These are phyloP conservation scores for Candida coquimbonensis DNA, from an alignment of 805 yeast species.

Conservation along the genomic window DNA sequence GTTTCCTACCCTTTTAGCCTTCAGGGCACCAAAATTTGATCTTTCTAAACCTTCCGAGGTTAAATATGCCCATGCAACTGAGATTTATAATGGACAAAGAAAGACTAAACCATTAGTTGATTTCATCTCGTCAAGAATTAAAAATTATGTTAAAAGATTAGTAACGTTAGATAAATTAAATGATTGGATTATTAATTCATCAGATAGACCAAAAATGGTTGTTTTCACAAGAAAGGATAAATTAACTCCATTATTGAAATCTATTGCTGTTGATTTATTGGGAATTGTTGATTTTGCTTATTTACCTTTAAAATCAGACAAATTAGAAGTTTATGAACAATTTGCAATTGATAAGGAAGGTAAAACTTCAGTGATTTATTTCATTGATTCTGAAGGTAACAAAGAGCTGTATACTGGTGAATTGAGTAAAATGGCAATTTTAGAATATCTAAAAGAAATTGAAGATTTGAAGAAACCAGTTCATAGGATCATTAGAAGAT, in stretches of 20 bases:
- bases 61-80: constrained; percentile 41
- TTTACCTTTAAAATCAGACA: constrained; percentile 24
- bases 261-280: constrained; percentile 65
- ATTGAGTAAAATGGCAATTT: constrained; percentile 25
- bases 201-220: constrained; percentile 33
- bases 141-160: constrained; percentile 56
- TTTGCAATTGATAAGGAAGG: constrained; percentile 13
- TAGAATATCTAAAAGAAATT: constrained; percentile 25
- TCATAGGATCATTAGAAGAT: constrained; percentile 5
- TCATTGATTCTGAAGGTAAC: constrained; percentile 8
- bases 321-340: constrained; percentile 12
- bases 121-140: constrained; percentile 49
- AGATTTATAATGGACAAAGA: constrained; percentile 57
- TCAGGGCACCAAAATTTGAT: constrained; percentile 68
- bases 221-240: constrained; percentile 44
- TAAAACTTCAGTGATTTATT: constrained; percentile 9
- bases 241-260: constrained; percentile 50
- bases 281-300: constrained; percentile 42
- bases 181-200: constrained; percentile 14
- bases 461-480: constrained; percentile 30
- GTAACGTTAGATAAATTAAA: constrained; percentile 28
- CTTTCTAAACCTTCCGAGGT: constrained; percentile 14
- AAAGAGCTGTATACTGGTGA: constrained; percentile 25
- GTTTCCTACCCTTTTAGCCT: constrained; percentile 77
- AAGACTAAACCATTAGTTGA: constrained; percentile 46